Evolutionary conservation across 75 land plant genomes (phyloP).

Genomic region (Selaginella moellendorffii): DNA sequence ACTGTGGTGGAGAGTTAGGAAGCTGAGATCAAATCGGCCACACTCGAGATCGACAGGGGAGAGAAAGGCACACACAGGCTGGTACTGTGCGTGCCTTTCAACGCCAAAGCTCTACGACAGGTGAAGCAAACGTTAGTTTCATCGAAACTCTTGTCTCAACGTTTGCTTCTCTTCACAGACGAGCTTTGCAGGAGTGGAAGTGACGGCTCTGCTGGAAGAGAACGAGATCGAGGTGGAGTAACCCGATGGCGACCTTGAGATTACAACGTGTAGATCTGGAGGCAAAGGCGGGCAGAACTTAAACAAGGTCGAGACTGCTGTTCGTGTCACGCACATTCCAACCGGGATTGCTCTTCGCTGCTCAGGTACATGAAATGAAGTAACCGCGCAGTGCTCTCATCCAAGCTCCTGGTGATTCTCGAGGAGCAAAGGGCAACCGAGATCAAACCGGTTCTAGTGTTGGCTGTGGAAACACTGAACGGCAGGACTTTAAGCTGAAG

Average conservation of each 20-base stretch:
- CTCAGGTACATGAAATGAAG: conserved; percentile 36
- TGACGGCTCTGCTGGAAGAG: conserved; percentile 91
- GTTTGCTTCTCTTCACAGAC: conserved; percentile 37
- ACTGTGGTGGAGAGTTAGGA: conserved; percentile 94
- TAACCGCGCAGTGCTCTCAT: conserved; percentile 11
- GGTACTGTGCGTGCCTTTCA: conserved; percentile 86
- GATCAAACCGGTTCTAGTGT: no score
- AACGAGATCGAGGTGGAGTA: conserved; percentile 63
- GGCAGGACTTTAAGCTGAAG: no score
- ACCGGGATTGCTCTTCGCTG: conserved; percentile 85
- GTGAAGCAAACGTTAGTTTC: conserved; percentile 15
- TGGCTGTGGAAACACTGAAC: no score
- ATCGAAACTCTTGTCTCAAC: neutral
- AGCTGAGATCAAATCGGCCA: conserved; percentile 95
- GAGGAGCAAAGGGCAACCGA: conserved; percentile 88
- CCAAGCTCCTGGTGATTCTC: conserved; percentile 75
- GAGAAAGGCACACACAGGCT: conserved; percentile 96
- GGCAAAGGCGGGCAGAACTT: conserved; percentile 99
- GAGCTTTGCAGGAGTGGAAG: conserved; percentile 92
- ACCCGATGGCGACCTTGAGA: conserved; percentile 74
- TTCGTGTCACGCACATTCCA: conserved; percentile 91
- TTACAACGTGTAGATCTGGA: conserved; percentile 57
- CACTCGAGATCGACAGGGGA: conserved; percentile 77
- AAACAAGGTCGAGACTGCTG: conserved; percentile 96
- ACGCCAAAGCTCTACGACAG: conserved; percentile 93